Evolutionary conservation across 1,284 basidiomycete species (phyloP).

Genomic region (Rhizoctonia solani): DNA sequence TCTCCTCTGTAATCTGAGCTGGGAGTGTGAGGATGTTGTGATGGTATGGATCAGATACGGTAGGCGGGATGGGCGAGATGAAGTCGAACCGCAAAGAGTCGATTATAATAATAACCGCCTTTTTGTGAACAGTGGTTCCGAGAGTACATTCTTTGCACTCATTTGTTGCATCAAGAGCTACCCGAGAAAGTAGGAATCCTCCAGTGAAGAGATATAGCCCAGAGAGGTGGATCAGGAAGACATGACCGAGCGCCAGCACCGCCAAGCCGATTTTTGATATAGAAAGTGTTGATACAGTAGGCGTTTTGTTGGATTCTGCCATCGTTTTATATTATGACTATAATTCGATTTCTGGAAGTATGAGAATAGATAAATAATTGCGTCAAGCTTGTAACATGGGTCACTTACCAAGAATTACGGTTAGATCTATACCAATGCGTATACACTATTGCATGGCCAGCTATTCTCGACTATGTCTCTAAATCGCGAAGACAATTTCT

Average conservation of each 20-base stretch:
- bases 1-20: conserved; percentile 60
- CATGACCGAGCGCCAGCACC: conserved; percentile 34
- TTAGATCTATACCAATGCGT: too few relatives aligned
- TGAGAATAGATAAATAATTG: too few relatives aligned
- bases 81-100: conserved; percentile 97
- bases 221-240: conserved; percentile 48
- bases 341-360: background rate
- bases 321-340: background rate
- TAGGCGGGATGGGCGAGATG: conserved; percentile 70
- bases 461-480: too few relatives aligned
- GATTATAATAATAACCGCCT: conserved; percentile 85
- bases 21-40: conserved; percentile 86
- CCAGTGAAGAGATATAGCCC: conserved; percentile 73
- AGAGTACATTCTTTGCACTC: conserved; percentile 57
- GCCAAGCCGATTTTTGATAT: conserved; percentile 19
- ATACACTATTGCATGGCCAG: too few relatives aligned
- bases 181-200: conserved; percentile 85
- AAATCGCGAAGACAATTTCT: too few relatives aligned
- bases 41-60: conserved; percentile 67
- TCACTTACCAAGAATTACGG: too few relatives aligned
- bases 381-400: too few relatives aligned
- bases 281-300: background rate
- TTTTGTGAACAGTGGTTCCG: conserved; percentile 64
- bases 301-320: background rate
- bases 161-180: conserved; percentile 69